These are phyloP conservation scores for Primulina huaijiensis DNA, from an alignment of 257 asterid genomes.

Conservation along the genomic window DNA sequence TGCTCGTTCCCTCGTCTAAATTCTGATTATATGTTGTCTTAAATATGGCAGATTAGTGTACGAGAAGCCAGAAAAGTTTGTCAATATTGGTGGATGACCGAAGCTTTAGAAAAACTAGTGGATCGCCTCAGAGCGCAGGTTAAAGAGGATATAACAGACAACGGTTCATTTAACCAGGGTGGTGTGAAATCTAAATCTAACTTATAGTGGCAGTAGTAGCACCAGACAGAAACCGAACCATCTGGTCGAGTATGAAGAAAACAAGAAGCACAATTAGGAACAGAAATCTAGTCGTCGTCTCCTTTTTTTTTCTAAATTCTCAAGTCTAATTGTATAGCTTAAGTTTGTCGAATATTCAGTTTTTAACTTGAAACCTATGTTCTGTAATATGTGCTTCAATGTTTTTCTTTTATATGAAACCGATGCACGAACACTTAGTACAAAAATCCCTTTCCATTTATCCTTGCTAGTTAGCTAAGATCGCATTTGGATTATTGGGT, in stretches of 20 bases:
- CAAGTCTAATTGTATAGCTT: background rate
- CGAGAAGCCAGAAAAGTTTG: slow-evolving; percentile 51
- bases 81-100: slow-evolving; percentile 64
- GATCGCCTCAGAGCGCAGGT: slow-evolving; percentile 36
- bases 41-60: slow-evolving; percentile 39
- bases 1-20: too few species aligned
- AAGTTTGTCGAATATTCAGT: too few species aligned
- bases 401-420: too few species aligned
- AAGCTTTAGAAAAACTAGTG: slow-evolving; percentile 45
- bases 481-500: too few species aligned
- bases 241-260: background rate
- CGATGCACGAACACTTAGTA: too few species aligned
- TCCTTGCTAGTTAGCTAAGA: too few species aligned
- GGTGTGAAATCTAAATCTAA: slow-evolving; percentile 31
- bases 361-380: too few species aligned
- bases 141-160: slow-evolving; percentile 19
- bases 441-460: too few species aligned
- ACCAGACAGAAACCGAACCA: background rate
- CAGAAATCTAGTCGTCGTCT: too few species aligned
- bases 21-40: background rate
- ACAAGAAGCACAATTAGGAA: background rate
- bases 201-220: slow-evolving; percentile 27
- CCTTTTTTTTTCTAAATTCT: background rate
- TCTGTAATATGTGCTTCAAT: too few species aligned
- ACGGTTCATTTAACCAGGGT: slow-evolving; percentile 20